Conservation (phyloP, 345 rosid species). For the Noccaea bulbosa region DNA sequence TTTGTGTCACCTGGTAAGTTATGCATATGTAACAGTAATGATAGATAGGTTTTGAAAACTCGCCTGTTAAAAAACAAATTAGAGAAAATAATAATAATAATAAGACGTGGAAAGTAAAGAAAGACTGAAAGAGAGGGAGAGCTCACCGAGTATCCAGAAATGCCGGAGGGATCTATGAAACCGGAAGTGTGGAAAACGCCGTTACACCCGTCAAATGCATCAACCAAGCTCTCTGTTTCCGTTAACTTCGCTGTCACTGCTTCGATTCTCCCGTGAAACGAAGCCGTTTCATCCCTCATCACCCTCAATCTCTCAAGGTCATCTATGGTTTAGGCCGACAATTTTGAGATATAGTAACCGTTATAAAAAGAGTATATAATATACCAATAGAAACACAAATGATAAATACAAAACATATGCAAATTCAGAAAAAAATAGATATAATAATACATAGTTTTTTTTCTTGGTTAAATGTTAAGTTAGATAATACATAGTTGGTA, state of each 20-base stretch:
- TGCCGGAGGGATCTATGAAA: constrained; percentile 70
- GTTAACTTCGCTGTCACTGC: constrained; percentile 54
- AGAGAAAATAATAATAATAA: background rate
- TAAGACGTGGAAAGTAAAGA: background rate
- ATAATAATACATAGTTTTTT: background rate
- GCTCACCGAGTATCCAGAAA: constrained; percentile 79
- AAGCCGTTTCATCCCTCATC: constrained; percentile 20
- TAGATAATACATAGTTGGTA: background rate
- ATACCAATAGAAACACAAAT: background rate
- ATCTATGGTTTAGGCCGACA: background rate
- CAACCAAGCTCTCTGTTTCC: constrained; percentile 51
- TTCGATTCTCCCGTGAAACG: background rate
- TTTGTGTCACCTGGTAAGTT: background rate
- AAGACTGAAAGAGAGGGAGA: background rate
- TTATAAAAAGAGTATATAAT: too few species aligned
- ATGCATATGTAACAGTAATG: background rate
- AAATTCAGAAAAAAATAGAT: too few species aligned
- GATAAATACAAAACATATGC: background rate
- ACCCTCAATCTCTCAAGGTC: constrained; percentile 30
- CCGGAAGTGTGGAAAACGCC: constrained; percentile 78
- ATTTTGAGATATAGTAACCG: too few species aligned
- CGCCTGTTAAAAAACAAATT: too few species aligned
- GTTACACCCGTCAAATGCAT: constrained; percentile 70
- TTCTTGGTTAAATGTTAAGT: too few species aligned
- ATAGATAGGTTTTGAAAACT: background rate